Conservation (phyloP, 2,329 filamentous ascomycete species). For the Verticillium albo-atrum region DNA sequence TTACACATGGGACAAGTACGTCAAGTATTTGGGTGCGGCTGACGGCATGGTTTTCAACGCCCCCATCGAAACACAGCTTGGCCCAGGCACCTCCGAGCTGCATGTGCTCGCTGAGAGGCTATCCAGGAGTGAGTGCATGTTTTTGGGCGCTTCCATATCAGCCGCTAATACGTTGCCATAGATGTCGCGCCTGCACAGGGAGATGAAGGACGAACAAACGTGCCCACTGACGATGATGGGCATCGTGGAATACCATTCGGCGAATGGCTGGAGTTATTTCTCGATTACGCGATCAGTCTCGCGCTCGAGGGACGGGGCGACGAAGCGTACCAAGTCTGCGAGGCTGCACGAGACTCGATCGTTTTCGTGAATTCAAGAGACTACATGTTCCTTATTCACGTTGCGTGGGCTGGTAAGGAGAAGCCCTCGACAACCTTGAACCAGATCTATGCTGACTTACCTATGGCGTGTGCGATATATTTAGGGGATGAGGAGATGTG, state of each 20-base stretch:
- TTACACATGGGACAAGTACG: constrained; percentile 63
- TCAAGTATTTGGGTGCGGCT: constrained; percentile 47
- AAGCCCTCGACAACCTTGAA: background rate
- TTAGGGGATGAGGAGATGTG: constrained; percentile 76
- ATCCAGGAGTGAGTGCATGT: constrained; percentile 42
- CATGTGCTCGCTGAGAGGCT: constrained; percentile 53
- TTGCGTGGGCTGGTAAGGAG: constrained; percentile 67
- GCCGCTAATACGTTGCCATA: constrained; percentile 4
- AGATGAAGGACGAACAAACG: constrained; percentile 13
- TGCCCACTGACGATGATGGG: constrained; percentile 30
- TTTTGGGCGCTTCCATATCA: constrained; percentile 22
- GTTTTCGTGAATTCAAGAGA: constrained; percentile 71
- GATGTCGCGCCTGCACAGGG: constrained; percentile 23
- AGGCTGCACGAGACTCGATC: constrained; percentile 73
- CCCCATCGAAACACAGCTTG: constrained; percentile 8
- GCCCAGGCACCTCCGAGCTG: constrained; percentile 36
- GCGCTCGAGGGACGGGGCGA: constrained; percentile 62
- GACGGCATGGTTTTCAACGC: constrained; percentile 13
- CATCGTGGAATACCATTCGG: constrained; percentile 79
- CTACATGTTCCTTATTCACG: constrained; percentile 67
- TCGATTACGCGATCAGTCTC: constrained; percentile 77
- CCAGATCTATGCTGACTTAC: constrained; percentile 5
- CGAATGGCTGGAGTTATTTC: constrained; percentile 84
- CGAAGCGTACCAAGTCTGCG: constrained; percentile 75
- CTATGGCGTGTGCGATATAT: constrained; percentile 71